phyloP scores from a whole-genome alignment of 331 rosid species.

The Acacia concinna region DNA sequence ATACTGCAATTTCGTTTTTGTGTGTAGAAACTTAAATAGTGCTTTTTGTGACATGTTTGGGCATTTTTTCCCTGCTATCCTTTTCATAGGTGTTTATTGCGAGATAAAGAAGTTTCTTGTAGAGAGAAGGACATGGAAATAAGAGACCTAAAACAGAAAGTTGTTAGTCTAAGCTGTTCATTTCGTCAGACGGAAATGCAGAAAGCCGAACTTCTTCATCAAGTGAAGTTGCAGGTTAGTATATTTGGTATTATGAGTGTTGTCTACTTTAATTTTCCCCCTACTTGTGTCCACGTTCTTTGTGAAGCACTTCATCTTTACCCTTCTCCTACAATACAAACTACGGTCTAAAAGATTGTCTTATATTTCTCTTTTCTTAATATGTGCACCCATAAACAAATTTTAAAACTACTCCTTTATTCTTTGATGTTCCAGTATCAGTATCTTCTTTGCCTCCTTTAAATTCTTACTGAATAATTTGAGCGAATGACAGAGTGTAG shows the following conservation, averaged over 20 bases:
- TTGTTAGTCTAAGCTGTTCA: constrained; percentile 59
- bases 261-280: not conserved
- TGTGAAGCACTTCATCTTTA: not conserved
- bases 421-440: not conserved
- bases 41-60: constrained; percentile 14
- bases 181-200: constrained; percentile 68
- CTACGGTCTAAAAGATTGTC: not conserved
- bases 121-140: constrained; percentile 80
- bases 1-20: not conserved
- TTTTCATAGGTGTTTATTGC: constrained; percentile 58
- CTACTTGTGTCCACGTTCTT: not conserved
- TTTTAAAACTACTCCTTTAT: not conserved
- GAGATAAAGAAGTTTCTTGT: constrained; percentile 71
- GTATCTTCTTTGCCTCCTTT: not conserved
- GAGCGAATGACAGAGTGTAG: constrained; percentile 47
- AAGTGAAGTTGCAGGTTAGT: constrained; percentile 57
- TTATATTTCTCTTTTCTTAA: constrained; percentile 12
- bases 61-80: not conserved
- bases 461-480: not conserved
- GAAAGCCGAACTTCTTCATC: constrained; percentile 71
- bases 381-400: not conserved
- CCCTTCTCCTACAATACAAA: not conserved
- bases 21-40: not conserved
- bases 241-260: constrained; percentile 10
- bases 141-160: constrained; percentile 76